Evolutionary conservation across 192 early-diverging fungal genomes (phyloP), one percentile per base, ranked within the genome.

Genomic region (Entomortierella beljakovae): DNA sequence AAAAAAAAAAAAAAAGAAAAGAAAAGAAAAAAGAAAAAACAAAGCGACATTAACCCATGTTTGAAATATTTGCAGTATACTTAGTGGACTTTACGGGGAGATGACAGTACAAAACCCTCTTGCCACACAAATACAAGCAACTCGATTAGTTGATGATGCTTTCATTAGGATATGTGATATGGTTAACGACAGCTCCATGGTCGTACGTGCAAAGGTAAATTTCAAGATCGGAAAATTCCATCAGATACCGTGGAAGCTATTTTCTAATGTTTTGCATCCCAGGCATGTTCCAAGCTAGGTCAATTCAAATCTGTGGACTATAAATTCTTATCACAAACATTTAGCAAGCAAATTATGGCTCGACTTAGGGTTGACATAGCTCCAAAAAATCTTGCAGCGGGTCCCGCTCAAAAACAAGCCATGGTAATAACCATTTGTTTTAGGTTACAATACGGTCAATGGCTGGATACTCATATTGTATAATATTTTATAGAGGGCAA

Each of bases 131-230:
- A 8, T 62, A 11, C 57, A 61, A 18, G 48, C 71, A 29, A 82
- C 81, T 57, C 58, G 87, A 15, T 63, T 91, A 15, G 81, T 89
- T 6, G 89, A 94, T 63, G 93, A 95, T 71, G 91, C 94, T 23
- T 94, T 95, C 71, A 84, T 91, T 32, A 88, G 90, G 76, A 81
- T 91, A n/a, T 95, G 94, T 68, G 93, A 95, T 70, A 89, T 94
- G 85, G 87, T 94, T 38, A 92, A 92, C 61, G 94, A 95, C 68
- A 81, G 83, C 34, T 89, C 90, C 3, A 85, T 92, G 53, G 70
- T 79, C 11, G 87, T 95, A 35, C 85, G 94, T 13, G 90, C 91
- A 54, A 92, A 92, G 77, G 84, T 81, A 73, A 11, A 6, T 32
- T 43, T 20, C n/a, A 3, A 31, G 5, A 38, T 15, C 6, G 55